phyloP scores from a whole-genome alignment of 2,329 filamentous ascomycete species.

The Aspergillus tamarii region DNA sequence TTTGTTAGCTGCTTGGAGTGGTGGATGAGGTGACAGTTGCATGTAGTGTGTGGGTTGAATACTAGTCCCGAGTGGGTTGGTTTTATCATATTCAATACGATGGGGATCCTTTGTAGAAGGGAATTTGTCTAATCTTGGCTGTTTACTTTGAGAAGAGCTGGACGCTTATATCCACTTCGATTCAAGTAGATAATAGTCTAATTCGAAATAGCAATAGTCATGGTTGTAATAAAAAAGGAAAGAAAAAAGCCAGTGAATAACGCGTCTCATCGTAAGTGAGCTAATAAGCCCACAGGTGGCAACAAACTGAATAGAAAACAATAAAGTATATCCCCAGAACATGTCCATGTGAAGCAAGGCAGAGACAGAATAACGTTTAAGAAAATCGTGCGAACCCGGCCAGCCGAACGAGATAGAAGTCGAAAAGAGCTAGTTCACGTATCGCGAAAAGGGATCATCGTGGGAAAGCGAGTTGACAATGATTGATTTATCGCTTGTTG shows the following conservation, averaged over 20 bases:
- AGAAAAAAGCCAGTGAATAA: not conserved
- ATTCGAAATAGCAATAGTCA: not conserved
- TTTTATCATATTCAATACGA: not conserved
- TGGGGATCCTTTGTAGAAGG: not conserved
- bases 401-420: slow-evolving; percentile 18
- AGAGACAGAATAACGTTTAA: slow-evolving; percentile 14
- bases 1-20: not conserved
- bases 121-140: not conserved
- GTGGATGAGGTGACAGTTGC: not conserved
- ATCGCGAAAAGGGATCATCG: slow-evolving; percentile 7
- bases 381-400: slow-evolving; percentile 17
- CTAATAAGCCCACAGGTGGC: not conserved
- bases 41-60: not conserved
- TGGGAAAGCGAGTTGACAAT: slow-evolving; percentile 4
- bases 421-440: slow-evolving; percentile 20
- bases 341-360: slow-evolving; percentile 8
- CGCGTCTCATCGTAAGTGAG: not conserved
- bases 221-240: not conserved
- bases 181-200: not conserved
- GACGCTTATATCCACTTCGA: not conserved
- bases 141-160: not conserved
- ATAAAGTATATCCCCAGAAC: slow-evolving; percentile 20
- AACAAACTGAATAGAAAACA: slow-evolving; percentile 8
- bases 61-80: not conserved
- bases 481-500: slow-evolving; percentile 35